Conservation (phyloP, 306 rosid genomes). For the Parietaria judaica region DNA sequence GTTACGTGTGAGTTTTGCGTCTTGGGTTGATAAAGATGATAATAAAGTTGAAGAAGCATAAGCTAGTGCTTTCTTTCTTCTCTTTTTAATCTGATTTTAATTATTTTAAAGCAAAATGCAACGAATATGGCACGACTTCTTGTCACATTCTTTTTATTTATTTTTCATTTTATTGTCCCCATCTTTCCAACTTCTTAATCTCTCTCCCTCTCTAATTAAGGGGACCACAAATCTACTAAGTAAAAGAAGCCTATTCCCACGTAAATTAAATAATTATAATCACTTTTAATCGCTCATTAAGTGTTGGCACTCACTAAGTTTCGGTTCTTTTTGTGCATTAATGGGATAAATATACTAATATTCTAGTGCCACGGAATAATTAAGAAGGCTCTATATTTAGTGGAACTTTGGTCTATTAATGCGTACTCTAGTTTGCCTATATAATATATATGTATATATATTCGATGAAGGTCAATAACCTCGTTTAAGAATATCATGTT, state of each 20-base stretch:
- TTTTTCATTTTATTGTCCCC: constrained; percentile 10
- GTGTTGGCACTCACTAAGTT: background rate
- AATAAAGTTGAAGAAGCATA: constrained; percentile 18
- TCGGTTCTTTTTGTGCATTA: too few relatives aligned
- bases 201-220: constrained; percentile 11
- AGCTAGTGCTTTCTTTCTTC: constrained; percentile 22
- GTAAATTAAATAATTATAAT: background rate
- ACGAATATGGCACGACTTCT: constrained; percentile 14
- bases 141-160: constrained; percentile 13
- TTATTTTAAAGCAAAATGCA: constrained; percentile 12
- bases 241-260: background rate
- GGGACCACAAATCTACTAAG: constrained; percentile 18
- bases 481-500: too few relatives aligned
- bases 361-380: too few relatives aligned
- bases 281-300: background rate
- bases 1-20: constrained; percentile 20
- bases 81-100: background rate
- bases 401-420: too few relatives aligned
- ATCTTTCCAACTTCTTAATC: constrained; percentile 25
- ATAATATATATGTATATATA: too few relatives aligned
- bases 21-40: constrained; percentile 25
- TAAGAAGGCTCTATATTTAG: too few relatives aligned
- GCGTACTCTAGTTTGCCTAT: too few relatives aligned
- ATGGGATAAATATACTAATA: too few relatives aligned
- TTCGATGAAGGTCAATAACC: too few relatives aligned